Conservation (phyloP, 164 flowering plant species). For the Kingdonia uniflora region DNA sequence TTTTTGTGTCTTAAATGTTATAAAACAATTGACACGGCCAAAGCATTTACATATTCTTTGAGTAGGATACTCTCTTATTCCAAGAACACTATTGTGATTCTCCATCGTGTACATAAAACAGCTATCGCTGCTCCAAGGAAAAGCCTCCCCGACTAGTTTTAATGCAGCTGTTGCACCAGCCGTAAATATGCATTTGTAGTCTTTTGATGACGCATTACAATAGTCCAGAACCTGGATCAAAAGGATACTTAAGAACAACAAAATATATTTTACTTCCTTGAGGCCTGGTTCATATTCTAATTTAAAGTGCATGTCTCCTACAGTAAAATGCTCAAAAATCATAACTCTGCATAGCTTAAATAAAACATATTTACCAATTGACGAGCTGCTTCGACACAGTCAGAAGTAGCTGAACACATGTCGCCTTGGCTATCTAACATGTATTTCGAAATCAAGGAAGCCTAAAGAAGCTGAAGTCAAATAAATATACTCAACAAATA, state of each 20-base stretch:
- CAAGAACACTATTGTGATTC: constrained; percentile 96
- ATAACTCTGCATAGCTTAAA: no score
- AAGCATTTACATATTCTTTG: no score
- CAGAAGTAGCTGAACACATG: constrained; percentile 43
- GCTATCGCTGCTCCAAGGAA: constrained; percentile 82
- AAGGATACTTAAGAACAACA: not conserved
- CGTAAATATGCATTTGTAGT: constrained; percentile 85
- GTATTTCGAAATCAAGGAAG: no score
- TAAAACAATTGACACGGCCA: no score
- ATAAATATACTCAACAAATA: no score
- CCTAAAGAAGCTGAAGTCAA: no score
- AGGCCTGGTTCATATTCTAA: no score
- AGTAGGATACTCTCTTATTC: constrained; percentile 40
- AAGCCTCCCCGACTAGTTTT: constrained; percentile 86
- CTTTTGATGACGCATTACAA: constrained; percentile 72
- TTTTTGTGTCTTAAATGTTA: no score
- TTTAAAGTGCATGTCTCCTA: no score
- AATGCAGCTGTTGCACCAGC: constrained; percentile 94
- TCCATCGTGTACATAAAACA: constrained; percentile 82
- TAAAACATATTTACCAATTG: no score
- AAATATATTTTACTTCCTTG: not conserved
- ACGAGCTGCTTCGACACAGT: constrained; percentile 53
- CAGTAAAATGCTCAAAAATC: no score
- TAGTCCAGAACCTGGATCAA: constrained; percentile 60
- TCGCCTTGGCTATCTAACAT: constrained; percentile 95